A percentile compares a stretch with the other conserved stretches of the same genome.
phyloP scores from a whole-genome alignment of 768 basidiomycete species.

The Scleroderma bovista region DNA sequence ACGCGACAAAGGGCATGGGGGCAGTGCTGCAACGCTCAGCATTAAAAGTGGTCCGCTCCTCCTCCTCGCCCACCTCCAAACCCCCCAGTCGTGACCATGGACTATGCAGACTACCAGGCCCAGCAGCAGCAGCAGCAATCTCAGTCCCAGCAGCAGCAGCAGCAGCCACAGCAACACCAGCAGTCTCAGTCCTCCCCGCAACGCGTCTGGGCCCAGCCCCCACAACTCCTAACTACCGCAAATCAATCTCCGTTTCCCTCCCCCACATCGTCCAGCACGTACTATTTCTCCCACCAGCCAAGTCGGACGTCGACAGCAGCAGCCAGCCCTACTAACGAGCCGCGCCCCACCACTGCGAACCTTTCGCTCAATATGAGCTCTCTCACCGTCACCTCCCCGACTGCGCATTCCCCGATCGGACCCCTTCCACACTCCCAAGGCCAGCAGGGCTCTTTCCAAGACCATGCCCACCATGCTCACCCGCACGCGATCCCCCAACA shows the following conservation, averaged over 20 bases:
- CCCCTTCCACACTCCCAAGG: conserved; percentile 36
- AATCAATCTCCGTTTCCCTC: conserved; percentile 16
- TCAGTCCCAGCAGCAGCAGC: conserved; percentile 27
- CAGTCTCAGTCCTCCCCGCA: conserved; percentile 25
- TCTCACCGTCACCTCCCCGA: conserved; percentile 61
- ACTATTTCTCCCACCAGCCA: conserved; percentile 15
- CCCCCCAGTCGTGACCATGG: no score
- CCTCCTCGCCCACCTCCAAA: not conserved
- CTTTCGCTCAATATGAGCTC: conserved; percentile 66
- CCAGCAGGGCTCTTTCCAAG: conserved; percentile 46
- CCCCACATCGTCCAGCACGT: conserved; percentile 20
- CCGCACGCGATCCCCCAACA: conserved; percentile 36
- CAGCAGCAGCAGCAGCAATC: conserved; percentile 20
- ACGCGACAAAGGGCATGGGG: conserved; percentile 2
- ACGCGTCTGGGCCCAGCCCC: conserved; percentile 17
- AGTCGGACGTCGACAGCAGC: conserved; percentile 6
- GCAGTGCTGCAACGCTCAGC: conserved; percentile 10
- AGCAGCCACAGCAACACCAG: conserved; percentile 29
- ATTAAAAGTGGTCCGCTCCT: not conserved
- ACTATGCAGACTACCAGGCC: conserved; percentile 27
- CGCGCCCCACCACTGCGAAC: conserved; percentile 29
- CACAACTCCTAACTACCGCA: conserved; percentile 13
- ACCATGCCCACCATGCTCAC: conserved; percentile 49
- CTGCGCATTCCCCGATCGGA: conserved; percentile 59
- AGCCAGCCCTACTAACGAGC: conserved; percentile 5